These are phyloP conservation scores for Clarkia xantiana DNA, from an alignment of 345 rosid genomes.

Conservation along the genomic window DNA sequence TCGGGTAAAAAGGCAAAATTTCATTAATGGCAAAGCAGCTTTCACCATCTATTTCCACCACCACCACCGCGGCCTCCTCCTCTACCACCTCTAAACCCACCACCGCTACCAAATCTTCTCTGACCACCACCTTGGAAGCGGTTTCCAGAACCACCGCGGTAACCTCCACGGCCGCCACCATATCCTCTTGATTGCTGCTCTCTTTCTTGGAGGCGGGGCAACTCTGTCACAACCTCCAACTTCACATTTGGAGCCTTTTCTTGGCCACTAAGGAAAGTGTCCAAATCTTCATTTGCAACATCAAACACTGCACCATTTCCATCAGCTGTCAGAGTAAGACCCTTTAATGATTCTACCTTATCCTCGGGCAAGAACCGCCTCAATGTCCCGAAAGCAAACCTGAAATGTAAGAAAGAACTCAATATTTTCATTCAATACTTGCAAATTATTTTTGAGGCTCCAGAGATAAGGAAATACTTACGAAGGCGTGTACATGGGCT, in stretches of 20 bases:
- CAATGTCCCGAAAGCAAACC: constrained; percentile 49
- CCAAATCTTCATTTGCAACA: constrained; percentile 47
- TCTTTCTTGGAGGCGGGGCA: too few relatives aligned
- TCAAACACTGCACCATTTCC: constrained; percentile 81
- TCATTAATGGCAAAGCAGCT: too few relatives aligned
- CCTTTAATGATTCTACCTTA: constrained; percentile 70
- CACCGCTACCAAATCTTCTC: too few relatives aligned
- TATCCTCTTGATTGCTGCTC: too few relatives aligned
- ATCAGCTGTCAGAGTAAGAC: constrained; percentile 64
- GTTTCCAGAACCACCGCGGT: too few relatives aligned
- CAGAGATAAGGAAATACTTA: constrained; percentile 21
- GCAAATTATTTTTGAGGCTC: background rate
- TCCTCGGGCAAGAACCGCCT: constrained; percentile 85
- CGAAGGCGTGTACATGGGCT: constrained; percentile 56
- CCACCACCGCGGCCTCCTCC: too few relatives aligned
- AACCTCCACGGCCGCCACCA: too few relatives aligned
- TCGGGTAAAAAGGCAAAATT: too few relatives aligned
- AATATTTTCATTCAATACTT: background rate
- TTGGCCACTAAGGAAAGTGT: constrained; percentile 47
- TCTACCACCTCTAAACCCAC: too few relatives aligned
- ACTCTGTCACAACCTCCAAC: too few relatives aligned
- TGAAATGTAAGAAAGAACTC: constrained; percentile 14
- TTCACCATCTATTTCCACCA: too few relatives aligned
- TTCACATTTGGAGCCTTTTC: background rate
- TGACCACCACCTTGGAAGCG: too few relatives aligned